phyloP scores from a whole-genome alignment of 208 protist species.

The Trypanosoma lewisi region DNA sequence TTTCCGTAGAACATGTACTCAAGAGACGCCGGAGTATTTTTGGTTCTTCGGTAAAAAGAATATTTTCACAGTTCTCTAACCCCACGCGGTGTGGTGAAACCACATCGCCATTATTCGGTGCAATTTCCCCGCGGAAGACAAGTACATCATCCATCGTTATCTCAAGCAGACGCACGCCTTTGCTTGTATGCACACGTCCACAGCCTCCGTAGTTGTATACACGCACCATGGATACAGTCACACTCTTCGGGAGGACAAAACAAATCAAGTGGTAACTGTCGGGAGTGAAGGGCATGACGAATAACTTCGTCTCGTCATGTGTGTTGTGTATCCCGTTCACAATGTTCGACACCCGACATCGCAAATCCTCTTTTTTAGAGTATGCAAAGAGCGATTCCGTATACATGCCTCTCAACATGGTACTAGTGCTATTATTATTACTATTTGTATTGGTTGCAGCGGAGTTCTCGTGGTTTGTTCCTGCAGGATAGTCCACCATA shows the following conservation, averaged over 20 bases:
- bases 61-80: slow-evolving; percentile 68
- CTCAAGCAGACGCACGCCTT: slow-evolving; percentile 81
- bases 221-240: slow-evolving; percentile 75
- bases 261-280: slow-evolving; percentile 64
- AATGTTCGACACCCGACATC: slow-evolving; percentile 64
- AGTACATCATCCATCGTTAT: slow-evolving; percentile 67
- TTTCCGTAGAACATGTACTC: not conserved
- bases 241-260: slow-evolving; percentile 55
- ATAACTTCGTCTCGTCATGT: slow-evolving; percentile 84
- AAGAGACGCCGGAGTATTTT: slow-evolving; percentile 29
- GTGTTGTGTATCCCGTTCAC: slow-evolving; percentile 76
- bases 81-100: slow-evolving; percentile 23
- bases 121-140: slow-evolving; percentile 84
- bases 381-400: not conserved
- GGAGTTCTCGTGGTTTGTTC: no score
- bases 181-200: slow-evolving; percentile 80
- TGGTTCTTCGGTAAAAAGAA: slow-evolving; percentile 61
- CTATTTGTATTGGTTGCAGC: not conserved
- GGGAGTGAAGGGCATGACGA: slow-evolving; percentile 75
- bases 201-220: slow-evolving; percentile 91
- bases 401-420: no score
- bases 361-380: slow-evolving; percentile 30
- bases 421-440: no score
- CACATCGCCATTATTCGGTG: slow-evolving; percentile 44
- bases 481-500: slow-evolving; percentile 11